Evolutionary conservation across 1,284 basidiomycete species (phyloP).

Genomic region (Ustilago crameri): DNA sequence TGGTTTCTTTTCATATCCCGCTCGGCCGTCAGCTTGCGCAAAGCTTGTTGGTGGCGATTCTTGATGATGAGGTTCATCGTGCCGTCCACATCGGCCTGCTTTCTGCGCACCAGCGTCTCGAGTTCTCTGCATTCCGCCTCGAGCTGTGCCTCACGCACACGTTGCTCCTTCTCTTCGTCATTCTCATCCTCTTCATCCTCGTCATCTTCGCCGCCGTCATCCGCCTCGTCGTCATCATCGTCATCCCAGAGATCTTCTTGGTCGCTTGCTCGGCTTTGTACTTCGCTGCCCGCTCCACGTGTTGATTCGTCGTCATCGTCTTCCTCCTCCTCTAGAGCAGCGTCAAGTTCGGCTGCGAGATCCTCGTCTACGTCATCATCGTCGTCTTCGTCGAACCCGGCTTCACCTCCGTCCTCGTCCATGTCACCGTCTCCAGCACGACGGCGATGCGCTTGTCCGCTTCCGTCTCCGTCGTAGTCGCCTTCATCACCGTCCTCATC

Average conservation of each 20-base stretch:
- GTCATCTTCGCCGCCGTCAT: conserved; percentile 82
- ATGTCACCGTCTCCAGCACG: conserved; percentile 42
- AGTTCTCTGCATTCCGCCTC: conserved; percentile 67
- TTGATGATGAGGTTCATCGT: conserved; percentile 66
- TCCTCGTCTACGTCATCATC: conserved; percentile 74
- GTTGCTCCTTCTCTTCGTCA: conserved; percentile 61
- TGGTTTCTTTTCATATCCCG: conserved; percentile 64
- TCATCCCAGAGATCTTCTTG: conserved; percentile 62
- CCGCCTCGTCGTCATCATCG: conserved; percentile 70
- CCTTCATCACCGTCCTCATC: conserved; percentile 44
- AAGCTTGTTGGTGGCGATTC: conserved; percentile 62
- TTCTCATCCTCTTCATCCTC: conserved; percentile 72
- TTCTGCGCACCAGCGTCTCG: conserved; percentile 62
- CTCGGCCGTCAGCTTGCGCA: conserved; percentile 62
- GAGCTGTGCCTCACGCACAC: conserved; percentile 65
- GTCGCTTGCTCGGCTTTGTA: conserved; percentile 56
- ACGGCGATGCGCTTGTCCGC: conserved; percentile 32
- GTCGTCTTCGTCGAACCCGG: conserved; percentile 71
- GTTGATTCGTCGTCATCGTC: conserved; percentile 71
- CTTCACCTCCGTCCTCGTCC: conserved; percentile 70
- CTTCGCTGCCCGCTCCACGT: conserved; percentile 63
- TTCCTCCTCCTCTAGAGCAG: conserved; percentile 68
- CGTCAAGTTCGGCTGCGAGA: conserved; percentile 71
- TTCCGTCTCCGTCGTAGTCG: conserved; percentile 28
- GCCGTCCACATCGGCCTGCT: conserved; percentile 63